Percentiles rank a stretch among this genome's conserved stretches.
Evolutionary conservation across 768 basidiomycete genomes (phyloP).

Genomic region (Agaricus blazei): DNA sequence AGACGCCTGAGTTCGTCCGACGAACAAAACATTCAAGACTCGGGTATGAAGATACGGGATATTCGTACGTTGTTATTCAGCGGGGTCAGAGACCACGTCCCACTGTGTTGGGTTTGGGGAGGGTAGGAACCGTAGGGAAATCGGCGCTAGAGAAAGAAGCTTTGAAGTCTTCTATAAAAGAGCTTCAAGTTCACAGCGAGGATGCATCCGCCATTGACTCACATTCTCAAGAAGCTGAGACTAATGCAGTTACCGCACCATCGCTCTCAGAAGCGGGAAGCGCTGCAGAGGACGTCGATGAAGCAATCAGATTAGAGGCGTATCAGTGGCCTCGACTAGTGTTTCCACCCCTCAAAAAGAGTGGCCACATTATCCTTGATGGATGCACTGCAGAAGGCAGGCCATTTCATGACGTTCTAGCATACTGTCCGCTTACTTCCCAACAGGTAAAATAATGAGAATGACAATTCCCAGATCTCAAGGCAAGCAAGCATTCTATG

Average conservation of each 20-base stretch:
- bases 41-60: conserved; percentile 84
- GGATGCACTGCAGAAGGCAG: conserved; percentile 79
- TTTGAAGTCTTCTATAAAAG: conserved; percentile 27
- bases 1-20: conserved; percentile 81
- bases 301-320: conserved; percentile 64
- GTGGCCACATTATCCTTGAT: conserved; percentile 90
- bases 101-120: conserved; percentile 34
- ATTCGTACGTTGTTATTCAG: conserved; percentile 87
- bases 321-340: conserved; percentile 89
- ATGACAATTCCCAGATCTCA: conserved; percentile 90
- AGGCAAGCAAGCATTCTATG: conserved; percentile 93
- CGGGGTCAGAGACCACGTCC: conserved; percentile 64
- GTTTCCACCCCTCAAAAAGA: conserved; percentile 87
- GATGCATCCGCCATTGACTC: conserved; percentile 13
- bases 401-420: conserved; percentile 10
- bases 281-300: conserved; percentile 33
- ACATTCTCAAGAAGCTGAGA: conserved; percentile 6
- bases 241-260: not conserved
- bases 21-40: conserved; percentile 80
- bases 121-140: conserved; percentile 49
- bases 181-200: conserved; percentile 36
- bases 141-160: conserved; percentile 33
- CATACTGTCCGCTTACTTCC: conserved; percentile 1
- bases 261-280: conserved; percentile 7
- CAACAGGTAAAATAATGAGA: conserved; percentile 84